These are phyloP conservation scores for Aureobasidium vineae DNA, from an alignment of 2,329 filamentous ascomycete species.

Conservation along the genomic window DNA sequence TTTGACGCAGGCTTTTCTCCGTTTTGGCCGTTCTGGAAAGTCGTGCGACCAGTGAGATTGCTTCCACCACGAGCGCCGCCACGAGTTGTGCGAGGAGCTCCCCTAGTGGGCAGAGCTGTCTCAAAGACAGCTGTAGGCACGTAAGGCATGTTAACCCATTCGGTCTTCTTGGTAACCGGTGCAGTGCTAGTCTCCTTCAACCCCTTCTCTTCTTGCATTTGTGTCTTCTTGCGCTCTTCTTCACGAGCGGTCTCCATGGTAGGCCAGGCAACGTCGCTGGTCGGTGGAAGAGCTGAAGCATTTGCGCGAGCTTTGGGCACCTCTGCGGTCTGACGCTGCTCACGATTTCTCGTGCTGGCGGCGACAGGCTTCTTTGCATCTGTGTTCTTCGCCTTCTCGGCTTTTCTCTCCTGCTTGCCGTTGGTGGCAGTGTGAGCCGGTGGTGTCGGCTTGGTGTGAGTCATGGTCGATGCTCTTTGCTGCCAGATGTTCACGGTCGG, in stretches of 20 bases:
- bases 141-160: conserved; percentile 81
- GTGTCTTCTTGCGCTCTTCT: conserved; percentile 71
- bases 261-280: conserved; percentile 81
- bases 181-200: conserved; percentile 59
- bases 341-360: conserved; percentile 15
- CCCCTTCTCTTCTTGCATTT: conserved; percentile 65
- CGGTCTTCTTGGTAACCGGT: conserved; percentile 65
- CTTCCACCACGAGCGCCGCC: conserved; percentile 57
- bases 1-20: conserved; percentile 9
- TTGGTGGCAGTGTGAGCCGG: conserved; percentile 21
- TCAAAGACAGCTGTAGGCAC: conserved; percentile 83
- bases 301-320: conserved; percentile 1
- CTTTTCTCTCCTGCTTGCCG: conserved; percentile 37
- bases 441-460: conserved; percentile 51
- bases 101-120: conserved; percentile 64
- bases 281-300: conserved; percentile 55
- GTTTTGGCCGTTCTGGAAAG: conserved; percentile 32
- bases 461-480: conserved; percentile 66
- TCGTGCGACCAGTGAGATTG: conserved; percentile 47
- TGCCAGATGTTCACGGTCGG: conserved; percentile 88
- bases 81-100: conserved; percentile 45
- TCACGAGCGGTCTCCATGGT: conserved; percentile 78
- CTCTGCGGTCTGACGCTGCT: conserved; percentile 19
- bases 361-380: conserved; percentile 31
- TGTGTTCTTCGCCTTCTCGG: conserved; percentile 26